These are phyloP conservation scores for Xylaria sp. DNA, from an alignment of 2,329 filamentous ascomycete species.

Conservation along the genomic window DNA sequence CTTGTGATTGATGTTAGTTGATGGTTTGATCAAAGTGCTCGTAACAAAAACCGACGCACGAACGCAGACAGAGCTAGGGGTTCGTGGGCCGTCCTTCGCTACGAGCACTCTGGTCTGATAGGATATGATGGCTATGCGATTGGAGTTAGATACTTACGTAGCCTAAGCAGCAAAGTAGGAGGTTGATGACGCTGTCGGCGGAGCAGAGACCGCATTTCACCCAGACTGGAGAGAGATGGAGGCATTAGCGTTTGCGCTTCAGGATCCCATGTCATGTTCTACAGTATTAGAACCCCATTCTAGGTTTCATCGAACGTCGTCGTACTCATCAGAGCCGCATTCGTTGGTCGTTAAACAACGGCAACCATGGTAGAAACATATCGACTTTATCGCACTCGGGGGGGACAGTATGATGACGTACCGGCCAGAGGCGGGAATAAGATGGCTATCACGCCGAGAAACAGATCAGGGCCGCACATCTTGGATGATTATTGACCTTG, in stretches of 20 bases:
- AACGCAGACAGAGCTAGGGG: too few relatives aligned
- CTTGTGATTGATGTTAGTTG: constrained; percentile 45
- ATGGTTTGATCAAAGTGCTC: background rate
- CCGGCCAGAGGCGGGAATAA: constrained; percentile 74
- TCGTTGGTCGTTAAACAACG: background rate
- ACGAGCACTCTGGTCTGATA: background rate
- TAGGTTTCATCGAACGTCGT: background rate
- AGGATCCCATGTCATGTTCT: background rate
- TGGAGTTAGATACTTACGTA: constrained; percentile 58
- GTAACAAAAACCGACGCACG: background rate
- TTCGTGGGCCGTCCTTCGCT: too few relatives aligned
- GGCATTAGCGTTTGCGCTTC: constrained; percentile 47
- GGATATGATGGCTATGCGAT: background rate
- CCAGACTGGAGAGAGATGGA: constrained; percentile 74
- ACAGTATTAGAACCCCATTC: background rate
- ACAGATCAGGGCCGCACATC: constrained; percentile 71
- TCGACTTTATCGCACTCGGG: constrained; percentile 6
- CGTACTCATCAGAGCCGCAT: background rate
- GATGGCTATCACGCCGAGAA: constrained; percentile 72
- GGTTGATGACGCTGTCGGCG: constrained; percentile 93
- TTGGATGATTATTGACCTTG: constrained; percentile 11
- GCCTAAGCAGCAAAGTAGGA: constrained; percentile 84
- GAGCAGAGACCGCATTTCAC: constrained; percentile 94
- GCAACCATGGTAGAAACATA: background rate
- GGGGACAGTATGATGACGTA: constrained; percentile 55